Base-by-base conservation (phyloP, 805 yeast genomes). In the Kazachstania kunashirensis region DNA sequence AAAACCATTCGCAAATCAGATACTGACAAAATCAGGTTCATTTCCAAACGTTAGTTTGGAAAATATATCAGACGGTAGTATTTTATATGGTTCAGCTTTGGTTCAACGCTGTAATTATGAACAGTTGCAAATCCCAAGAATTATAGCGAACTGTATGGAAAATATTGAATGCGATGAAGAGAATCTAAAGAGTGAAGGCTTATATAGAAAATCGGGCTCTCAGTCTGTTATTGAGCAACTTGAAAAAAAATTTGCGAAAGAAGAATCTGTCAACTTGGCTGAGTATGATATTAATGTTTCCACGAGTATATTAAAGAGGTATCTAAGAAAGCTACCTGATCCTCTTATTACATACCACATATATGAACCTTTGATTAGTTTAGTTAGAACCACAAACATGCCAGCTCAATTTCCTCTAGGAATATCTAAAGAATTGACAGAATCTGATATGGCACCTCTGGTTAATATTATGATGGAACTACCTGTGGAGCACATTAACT, bases 151-250 rank as follows among this genome's bases (percentile, higher is more conserved):
- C 38, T 84, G 96, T 59, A 61, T 86, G 5, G 64, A 67, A 16
- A 92, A 80, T 48, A 85, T 92, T 36, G 46, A 43, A 36, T 27
- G 27, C 6, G 33, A 40, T 25, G 95, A 95, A 13, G 44, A 37
- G 2, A 42, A 35, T 4, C 59, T 88, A 46, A 75, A 70, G 27
- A 63, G 68, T 43, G 97, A 88, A 59, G 98, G 98, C 7, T 71
- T 92, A 24, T 92, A 92, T 62, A 70, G 98, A 49, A 80, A 88
- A 45, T 80, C 94, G 31, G 98, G 95, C 2, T 71, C 84, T 8
- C 79, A 82, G 33, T 71, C 81, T 34, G 73, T 50, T n/a, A 51
- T 58, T 21, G 62, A 58, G 32, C 48, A 51, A 26, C 43, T 56
- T 16, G 62, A 57, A 36, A 34, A 34, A 10, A 34, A 40, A 7